Conservation (phyloP, 352 stramenopile genomes). For the Phytophthora tubulina region DNA sequence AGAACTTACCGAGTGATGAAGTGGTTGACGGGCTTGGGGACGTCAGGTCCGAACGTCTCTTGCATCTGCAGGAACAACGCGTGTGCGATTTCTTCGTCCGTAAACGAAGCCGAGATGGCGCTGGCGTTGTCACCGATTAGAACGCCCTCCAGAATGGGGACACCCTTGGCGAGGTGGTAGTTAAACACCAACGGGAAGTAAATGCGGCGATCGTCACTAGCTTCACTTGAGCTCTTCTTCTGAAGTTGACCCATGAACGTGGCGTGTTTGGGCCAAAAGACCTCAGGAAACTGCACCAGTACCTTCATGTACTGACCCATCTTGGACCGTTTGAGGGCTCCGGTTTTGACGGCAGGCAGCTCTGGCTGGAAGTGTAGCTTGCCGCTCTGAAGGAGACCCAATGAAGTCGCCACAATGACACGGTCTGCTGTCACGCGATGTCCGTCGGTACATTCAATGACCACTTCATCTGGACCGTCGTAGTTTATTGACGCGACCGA, state of each 20-base stretch:
- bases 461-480: slow-evolving; percentile 35
- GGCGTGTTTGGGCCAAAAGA: slow-evolving; percentile 69
- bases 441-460: slow-evolving; percentile 48
- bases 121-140: slow-evolving; percentile 59
- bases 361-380: slow-evolving; percentile 62
- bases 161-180: slow-evolving; percentile 61
- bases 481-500: slow-evolving; percentile 47
- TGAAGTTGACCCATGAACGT: slow-evolving; percentile 59
- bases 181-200: slow-evolving; percentile 75
- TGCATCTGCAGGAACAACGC: slow-evolving; percentile 63
- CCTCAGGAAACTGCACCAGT: slow-evolving; percentile 74
- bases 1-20: slow-evolving; percentile 69
- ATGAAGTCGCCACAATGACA: slow-evolving; percentile 65
- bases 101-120: slow-evolving; percentile 52
- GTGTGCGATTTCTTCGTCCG: slow-evolving; percentile 58
- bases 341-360: slow-evolving; percentile 56
- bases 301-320: slow-evolving; percentile 81
- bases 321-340: slow-evolving; percentile 57
- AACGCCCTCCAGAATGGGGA: slow-evolving; percentile 68
- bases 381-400: slow-evolving; percentile 61
- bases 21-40: slow-evolving; percentile 52
- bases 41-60: slow-evolving; percentile 50
- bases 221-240: slow-evolving; percentile 16
- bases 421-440: slow-evolving; percentile 43
- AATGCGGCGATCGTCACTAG: slow-evolving; percentile 27